Base-by-base conservation (phyloP, 192 early-diverging fungal genomes). In the Chytriomyces sp. region DNA sequence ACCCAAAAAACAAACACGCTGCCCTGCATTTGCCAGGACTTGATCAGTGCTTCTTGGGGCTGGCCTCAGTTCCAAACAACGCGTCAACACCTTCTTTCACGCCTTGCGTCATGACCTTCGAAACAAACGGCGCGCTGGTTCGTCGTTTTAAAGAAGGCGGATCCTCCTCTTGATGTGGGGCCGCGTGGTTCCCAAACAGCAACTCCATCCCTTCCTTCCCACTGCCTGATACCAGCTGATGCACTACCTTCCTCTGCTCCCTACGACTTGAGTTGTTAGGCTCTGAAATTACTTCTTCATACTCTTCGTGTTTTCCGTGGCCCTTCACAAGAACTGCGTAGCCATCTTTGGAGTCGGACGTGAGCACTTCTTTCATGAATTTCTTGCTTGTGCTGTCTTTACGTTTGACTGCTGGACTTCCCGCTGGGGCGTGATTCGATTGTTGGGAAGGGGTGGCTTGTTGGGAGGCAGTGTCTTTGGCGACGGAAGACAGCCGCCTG, bases 191-290 rank as follows among this genome's bases (percentile, higher is more conserved):
- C 26, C 68, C 68, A 43, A 69, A 53, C n/a, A 69, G 26, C n/a
- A 69, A 8, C 10, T 50, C 45, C 49, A 69, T 53, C 23, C 49
- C 68, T 13, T 69, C 68, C 50, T 69, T 69, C 26, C 46, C 68
- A 5, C 11, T 53, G 7, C 50, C 50, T n/a, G 18, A 8, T 67
- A 8, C 16, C 9, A 50, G 24, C 18, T 53, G 13, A 26, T 69
- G 68, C 10, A 35, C 35, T 4, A 35, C 35, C 35, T 35, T 35
- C 35, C 35, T 35, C 35, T 35, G 35, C 35, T 35, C 35, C 35
- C 35, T 35, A 4, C 35, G 35, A 35, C 2, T 7, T 16, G 16
- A 18, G 20, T 16, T 69, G 6, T 10, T 9, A 11, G 23, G 35
- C 46, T 69, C 16, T n/a, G 7, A 35, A 35, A 35, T 35, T 35